Evolutionary conservation across 805 yeast species (phyloP).

Genomic region (Priceomyces haplophilus): DNA sequence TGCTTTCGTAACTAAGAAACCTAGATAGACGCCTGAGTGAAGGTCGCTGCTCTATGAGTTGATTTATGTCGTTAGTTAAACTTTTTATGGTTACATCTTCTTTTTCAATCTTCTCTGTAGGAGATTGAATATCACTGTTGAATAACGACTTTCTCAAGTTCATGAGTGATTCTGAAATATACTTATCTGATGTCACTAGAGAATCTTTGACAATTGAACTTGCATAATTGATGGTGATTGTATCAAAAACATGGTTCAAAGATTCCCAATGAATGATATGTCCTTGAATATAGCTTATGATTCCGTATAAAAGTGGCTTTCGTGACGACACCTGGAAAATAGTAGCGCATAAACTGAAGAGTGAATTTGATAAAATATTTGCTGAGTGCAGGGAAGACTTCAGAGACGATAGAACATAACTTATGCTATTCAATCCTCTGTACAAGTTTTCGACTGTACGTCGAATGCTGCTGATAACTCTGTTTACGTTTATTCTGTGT

Average conservation of each 20-base stretch:
- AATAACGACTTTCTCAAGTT: slow-evolving; percentile 4
- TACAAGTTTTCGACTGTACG: neutral
- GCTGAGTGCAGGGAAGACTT: neutral
- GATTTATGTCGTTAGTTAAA: slow-evolving; percentile 14
- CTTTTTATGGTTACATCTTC: slow-evolving; percentile 10
- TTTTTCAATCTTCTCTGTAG: neutral
- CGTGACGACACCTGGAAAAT: slow-evolving; percentile 11
- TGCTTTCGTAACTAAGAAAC: neutral
- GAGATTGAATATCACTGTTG: slow-evolving; percentile 4
- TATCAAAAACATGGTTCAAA: slow-evolving; percentile 3
- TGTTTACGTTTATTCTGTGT: neutral
- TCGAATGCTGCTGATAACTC: neutral
- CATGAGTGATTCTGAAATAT: slow-evolving; percentile 4
- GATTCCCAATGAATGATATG: slow-evolving; percentile 2
- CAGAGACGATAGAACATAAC: neutral
- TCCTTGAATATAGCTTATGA: slow-evolving; percentile 4
- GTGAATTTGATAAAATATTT: slow-evolving; percentile 8
- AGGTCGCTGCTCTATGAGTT: slow-evolving; percentile 4
- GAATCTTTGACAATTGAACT: neutral
- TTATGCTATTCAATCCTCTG: neutral
- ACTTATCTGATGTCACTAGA: slow-evolving; percentile 1
- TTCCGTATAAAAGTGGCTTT: slow-evolving; percentile 10
- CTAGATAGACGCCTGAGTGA: neutral
- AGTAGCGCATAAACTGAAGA: slow-evolving; percentile 10
- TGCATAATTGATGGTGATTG: neutral